Conservation (phyloP, 148 eudicot species). For the Drosera capensis region DNA sequence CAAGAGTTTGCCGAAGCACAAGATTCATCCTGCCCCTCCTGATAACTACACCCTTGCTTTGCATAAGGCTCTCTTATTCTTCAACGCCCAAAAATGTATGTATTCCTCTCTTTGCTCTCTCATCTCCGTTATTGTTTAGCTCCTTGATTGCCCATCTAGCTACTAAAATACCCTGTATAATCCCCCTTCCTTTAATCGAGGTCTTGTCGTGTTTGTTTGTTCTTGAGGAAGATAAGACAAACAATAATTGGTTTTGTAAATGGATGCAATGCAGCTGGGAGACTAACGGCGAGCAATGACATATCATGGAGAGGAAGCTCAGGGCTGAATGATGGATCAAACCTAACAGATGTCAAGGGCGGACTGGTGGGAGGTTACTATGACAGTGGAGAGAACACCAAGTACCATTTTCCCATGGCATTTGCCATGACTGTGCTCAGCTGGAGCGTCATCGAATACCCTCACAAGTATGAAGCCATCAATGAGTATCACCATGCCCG, state of each 20-base stretch:
- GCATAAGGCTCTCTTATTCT: constrained; percentile 44
- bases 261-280: constrained; percentile 32
- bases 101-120: constrained; percentile 1
- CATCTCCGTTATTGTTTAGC: not conserved
- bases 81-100: constrained; percentile 58
- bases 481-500: constrained; percentile 36
- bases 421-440: constrained; percentile 59
- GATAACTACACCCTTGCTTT: constrained; percentile 39
- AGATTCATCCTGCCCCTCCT: constrained; percentile 11
- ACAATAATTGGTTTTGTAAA: too few species aligned
- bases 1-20: constrained; percentile 32
- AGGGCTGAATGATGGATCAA: constrained; percentile 34
- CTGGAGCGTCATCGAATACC: constrained; percentile 54
- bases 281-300: constrained; percentile 22
- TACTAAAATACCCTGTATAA: too few species aligned
- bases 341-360: constrained; percentile 22
- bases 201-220: constrained; percentile 1
- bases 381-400: constrained; percentile 66
- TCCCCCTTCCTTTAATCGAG: not conserved
- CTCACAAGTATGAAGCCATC: constrained; percentile 32
- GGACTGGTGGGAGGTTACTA: constrained; percentile 68
- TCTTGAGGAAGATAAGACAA: too few species aligned
- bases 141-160: too few species aligned
- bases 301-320: constrained; percentile 42
- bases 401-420: constrained; percentile 71